Evolutionary conservation across 441 rosid genomes (phyloP).

Genomic region (Eugenia klotzschiana): DNA sequence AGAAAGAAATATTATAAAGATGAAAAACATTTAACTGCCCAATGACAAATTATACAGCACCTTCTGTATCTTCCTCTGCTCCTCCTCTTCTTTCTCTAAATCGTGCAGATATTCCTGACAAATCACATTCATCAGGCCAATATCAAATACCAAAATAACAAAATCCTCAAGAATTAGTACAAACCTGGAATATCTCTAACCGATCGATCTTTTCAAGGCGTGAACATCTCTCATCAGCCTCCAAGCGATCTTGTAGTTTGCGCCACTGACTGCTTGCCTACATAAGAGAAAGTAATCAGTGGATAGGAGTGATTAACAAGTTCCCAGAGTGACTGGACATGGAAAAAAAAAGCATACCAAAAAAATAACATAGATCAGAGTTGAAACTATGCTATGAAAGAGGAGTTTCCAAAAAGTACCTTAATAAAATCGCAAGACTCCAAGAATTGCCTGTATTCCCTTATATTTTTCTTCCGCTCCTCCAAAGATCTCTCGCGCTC

Average conservation of each 20-base stretch:
- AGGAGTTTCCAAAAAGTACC: slow-evolving; percentile 19
- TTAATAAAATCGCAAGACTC: slow-evolving; percentile 62
- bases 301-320: not conserved
- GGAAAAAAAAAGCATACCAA: not conserved
- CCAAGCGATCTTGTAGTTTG: slow-evolving; percentile 63
- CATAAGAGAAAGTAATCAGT: not conserved
- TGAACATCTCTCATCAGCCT: slow-evolving; percentile 56
- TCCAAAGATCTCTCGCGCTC: slow-evolving; percentile 41
- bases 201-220: slow-evolving; percentile 61
- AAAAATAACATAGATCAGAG: not conserved
- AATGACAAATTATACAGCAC: slow-evolving; percentile 14
- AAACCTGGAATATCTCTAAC: slow-evolving; percentile 58
- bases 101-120: slow-evolving; percentile 46
- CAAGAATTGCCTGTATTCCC: slow-evolving; percentile 42
- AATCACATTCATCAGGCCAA: slow-evolving; percentile 10
- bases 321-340: not conserved
- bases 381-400: not conserved
- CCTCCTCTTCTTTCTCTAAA: slow-evolving; percentile 63
- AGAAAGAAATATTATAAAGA: not conserved
- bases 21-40: not conserved
- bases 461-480: slow-evolving; percentile 43
- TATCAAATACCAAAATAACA: not conserved
- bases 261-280: slow-evolving; percentile 74
- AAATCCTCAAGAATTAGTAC: not conserved
- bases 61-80: slow-evolving; percentile 55